Base-by-base conservation (phyloP, 164 flowering plant genomes). In the Malania oleifera region DNA sequence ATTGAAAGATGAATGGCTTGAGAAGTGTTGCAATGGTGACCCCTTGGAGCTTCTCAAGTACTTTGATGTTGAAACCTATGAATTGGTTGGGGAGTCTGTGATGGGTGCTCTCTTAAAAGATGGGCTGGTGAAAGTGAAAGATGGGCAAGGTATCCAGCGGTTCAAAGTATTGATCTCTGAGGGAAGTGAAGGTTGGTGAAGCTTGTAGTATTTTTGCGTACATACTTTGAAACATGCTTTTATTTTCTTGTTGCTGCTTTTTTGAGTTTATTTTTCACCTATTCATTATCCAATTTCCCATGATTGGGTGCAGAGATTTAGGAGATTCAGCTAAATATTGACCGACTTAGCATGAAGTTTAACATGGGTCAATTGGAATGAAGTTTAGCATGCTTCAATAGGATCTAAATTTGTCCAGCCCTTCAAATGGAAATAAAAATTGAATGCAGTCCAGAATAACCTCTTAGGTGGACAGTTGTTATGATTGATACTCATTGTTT, bases 11-110 rank as follows among this genome's bases (percentile, higher is more conserved):
- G 84, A 87, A 52, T 95, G 99, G 99, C 87, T 95, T 48, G 43
- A 55, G 25, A 85, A 87, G 58, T 76, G 79, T 59, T 91, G 98
- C 72, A 75, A 79, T 63, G 86, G 85, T 44, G 87, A 95, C 49
- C 84, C 91, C 22, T 28, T 87, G 31, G 71, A 73, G 61, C 86
- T 95, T 63, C 90, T 95, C 48, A 85, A 86, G 77, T 95, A 73
- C 74, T 90, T 95, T 52, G 99, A 95, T 77, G 99, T 91, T 55
- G 99, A 91, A 77, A 95, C 98, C 27, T 91, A 95, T 80, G 99
- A 95, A 72, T 57, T 62, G 5, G 89, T 91, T 60, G 96, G 93
- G 39, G 91, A 79, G 69, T 80, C 83, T 55, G 98, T 85, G 7
- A 84, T 89, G 91, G 73, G 17, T 25, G 80, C 82, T 65, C 80